phyloP scores from a whole-genome alignment of 495 filamentous ascomycete genomes.

The Podospora tetraspora region DNA sequence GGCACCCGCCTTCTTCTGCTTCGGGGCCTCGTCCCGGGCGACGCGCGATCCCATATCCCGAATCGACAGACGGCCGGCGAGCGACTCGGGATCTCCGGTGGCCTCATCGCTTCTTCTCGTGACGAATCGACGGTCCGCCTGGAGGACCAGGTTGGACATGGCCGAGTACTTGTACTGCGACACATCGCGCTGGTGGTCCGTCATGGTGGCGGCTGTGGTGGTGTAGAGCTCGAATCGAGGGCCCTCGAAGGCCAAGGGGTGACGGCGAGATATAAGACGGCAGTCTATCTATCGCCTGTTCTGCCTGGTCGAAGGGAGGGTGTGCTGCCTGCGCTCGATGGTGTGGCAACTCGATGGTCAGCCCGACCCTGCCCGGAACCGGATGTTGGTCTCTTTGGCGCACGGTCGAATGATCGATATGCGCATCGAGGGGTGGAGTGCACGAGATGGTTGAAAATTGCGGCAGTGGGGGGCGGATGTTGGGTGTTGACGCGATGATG shows the following conservation, averaged over 20 bases:
- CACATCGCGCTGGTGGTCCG: constrained; percentile 80
- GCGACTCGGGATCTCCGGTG: constrained; percentile 94
- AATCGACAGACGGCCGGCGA: constrained; percentile 88
- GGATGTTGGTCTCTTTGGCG: constrained; percentile 16
- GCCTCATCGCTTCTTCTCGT: constrained; percentile 88
- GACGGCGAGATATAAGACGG: background rate
- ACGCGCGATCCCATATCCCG: constrained; percentile 88
- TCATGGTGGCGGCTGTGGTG: constrained; percentile 50
- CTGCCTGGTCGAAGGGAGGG: background rate
- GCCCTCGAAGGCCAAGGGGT: background rate
- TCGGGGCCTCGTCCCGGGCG: constrained; percentile 71
- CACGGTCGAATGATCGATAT: background rate
- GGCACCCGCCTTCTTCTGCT: constrained; percentile 64
- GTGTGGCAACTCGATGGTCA: constrained; percentile 13
- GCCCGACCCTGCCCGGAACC: constrained; percentile 20
- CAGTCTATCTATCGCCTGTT: background rate
- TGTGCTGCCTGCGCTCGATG: constrained; percentile 9
- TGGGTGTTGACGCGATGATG: constrained; percentile 1
- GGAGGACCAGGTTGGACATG: constrained; percentile 99
- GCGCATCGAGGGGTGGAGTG: constrained; percentile 21
- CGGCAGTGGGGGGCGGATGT: constrained; percentile 1
- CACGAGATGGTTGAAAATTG: constrained; percentile 7
- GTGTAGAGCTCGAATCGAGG: background rate
- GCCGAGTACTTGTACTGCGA: constrained; percentile 99
- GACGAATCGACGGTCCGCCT: constrained; percentile 95